A percentile compares a stretch with the other conserved stretches of the same genome.
Evolutionary conservation across 257 asterid genomes (phyloP).

Genomic region (Thymus mandschuricus): DNA sequence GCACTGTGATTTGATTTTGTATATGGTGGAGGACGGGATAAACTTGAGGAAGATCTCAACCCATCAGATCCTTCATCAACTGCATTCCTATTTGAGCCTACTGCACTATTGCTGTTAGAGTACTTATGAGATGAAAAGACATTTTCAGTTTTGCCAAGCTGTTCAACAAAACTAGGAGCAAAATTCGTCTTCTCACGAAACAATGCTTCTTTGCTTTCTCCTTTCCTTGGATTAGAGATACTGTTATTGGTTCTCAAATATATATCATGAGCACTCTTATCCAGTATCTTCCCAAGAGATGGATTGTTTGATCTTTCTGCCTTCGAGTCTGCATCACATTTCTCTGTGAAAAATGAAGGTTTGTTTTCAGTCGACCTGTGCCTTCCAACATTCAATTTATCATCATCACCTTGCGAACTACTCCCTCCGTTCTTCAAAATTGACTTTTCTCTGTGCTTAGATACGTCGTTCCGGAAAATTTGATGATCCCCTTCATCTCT

Average conservation of each 20-base stretch:
- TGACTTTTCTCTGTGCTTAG: constrained; percentile 37
- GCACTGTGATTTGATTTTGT: constrained; percentile 50
- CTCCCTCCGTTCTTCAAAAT: constrained; percentile 41
- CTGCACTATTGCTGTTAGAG: constrained; percentile 30
- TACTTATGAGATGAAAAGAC: constrained; percentile 30
- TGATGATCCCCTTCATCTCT: constrained; percentile 44
- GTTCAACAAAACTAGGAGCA: constrained; percentile 35
- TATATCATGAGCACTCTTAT: constrained; percentile 38
- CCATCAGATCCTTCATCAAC: constrained; percentile 46
- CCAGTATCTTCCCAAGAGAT: constrained; percentile 43
- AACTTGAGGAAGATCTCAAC: constrained; percentile 41
- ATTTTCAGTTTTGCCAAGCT: constrained; percentile 41
- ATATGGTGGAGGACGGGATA: constrained; percentile 79
- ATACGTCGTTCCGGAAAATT: constrained; percentile 41
- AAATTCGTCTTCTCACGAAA: constrained; percentile 40
- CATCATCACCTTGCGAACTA: constrained; percentile 40
- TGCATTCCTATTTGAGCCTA: constrained; percentile 34
- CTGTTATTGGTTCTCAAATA: constrained; percentile 37
- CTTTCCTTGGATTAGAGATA: constrained; percentile 28
- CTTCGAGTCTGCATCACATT: constrained; percentile 38
- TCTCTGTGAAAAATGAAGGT: constrained; percentile 37
- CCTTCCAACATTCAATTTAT: constrained; percentile 36
- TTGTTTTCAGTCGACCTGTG: constrained; percentile 40
- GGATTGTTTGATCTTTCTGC: constrained; percentile 46
- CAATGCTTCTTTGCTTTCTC: constrained; percentile 42